These are phyloP conservation scores for Monilinia vaccinii-corymbosi DNA, from an alignment of 2,329 filamentous ascomycete species.

Conservation along the genomic window DNA sequence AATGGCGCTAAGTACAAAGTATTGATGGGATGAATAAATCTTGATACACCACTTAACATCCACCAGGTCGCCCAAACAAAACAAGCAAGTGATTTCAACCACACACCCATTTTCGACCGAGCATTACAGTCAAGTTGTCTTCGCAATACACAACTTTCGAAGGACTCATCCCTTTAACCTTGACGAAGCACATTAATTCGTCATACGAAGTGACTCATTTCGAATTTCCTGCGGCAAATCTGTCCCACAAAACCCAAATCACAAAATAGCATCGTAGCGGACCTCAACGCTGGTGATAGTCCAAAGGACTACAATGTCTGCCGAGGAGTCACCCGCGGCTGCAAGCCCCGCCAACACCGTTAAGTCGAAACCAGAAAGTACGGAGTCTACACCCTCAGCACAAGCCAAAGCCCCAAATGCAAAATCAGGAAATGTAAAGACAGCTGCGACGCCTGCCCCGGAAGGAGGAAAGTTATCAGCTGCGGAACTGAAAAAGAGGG, in stretches of 20 bases:
- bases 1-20: not conserved
- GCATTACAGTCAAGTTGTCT: not conserved
- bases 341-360: conserved; percentile 9
- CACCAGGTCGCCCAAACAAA: no score
- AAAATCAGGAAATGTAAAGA: conserved; percentile 13
- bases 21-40: not conserved
- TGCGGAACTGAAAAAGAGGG: conserved; percentile 63
- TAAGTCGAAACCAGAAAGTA: not conserved
- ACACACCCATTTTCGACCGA: not conserved
- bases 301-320: conserved; percentile 13
- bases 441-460: conserved; percentile 17
- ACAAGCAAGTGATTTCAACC: not conserved
- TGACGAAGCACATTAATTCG: not conserved
- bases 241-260: not conserved
- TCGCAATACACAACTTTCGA: not conserved
- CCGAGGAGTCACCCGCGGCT: conserved; percentile 15
- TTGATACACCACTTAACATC: not conserved
- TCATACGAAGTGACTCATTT: conserved; percentile 7
- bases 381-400: not conserved
- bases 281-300: not conserved
- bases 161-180: not conserved
- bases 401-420: conserved; percentile 5
- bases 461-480: conserved; percentile 48
- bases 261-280: not conserved
- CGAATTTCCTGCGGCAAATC: not conserved